Percentiles rank a stretch among this genome's conserved stretches.
Evolutionary conservation across 169 alveolate genomes (phyloP).

Genomic region (Cryptosporidium viatorum): DNA sequence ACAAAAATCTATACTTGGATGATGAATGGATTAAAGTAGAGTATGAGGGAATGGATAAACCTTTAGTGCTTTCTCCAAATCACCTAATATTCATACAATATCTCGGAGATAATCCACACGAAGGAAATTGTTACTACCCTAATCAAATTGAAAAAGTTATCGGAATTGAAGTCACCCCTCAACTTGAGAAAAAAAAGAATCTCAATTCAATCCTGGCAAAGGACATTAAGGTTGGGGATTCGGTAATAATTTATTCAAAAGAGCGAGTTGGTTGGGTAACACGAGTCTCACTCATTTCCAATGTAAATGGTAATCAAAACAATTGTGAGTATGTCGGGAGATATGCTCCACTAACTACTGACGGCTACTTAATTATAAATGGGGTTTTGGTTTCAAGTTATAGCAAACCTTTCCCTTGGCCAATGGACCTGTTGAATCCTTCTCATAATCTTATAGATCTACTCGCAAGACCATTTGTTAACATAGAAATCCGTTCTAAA

Average conservation of each 20-base stretch:
- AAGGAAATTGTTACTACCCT: constrained; percentile 14
- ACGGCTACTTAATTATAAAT: constrained; percentile 50
- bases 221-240: constrained; percentile 27
- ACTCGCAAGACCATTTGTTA: constrained; percentile 28
- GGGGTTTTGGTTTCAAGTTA: constrained; percentile 69
- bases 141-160: not conserved
- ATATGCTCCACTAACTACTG: constrained; percentile 55
- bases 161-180: not conserved
- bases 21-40: constrained; percentile 56
- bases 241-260: constrained; percentile 25
- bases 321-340: constrained; percentile 28
- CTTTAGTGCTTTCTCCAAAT: constrained; percentile 47
- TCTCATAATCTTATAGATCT: constrained; percentile 12
- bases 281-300: not conserved
- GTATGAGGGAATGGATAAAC: constrained; percentile 23
- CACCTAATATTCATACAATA: constrained; percentile 47
- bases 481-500: not conserved
- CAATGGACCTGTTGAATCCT: constrained; percentile 36
- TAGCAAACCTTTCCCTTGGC: constrained; percentile 72
- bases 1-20: constrained; percentile 3
- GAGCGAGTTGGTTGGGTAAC: constrained; percentile 56
- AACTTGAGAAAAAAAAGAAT: not conserved
- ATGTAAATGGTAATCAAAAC: too few species aligned
- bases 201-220: constrained; percentile 36
- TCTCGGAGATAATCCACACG: constrained; percentile 39